Evolutionary conservation across 768 basidiomycete species (phyloP).

Genomic region (Amylocystis lapponica): DNA sequence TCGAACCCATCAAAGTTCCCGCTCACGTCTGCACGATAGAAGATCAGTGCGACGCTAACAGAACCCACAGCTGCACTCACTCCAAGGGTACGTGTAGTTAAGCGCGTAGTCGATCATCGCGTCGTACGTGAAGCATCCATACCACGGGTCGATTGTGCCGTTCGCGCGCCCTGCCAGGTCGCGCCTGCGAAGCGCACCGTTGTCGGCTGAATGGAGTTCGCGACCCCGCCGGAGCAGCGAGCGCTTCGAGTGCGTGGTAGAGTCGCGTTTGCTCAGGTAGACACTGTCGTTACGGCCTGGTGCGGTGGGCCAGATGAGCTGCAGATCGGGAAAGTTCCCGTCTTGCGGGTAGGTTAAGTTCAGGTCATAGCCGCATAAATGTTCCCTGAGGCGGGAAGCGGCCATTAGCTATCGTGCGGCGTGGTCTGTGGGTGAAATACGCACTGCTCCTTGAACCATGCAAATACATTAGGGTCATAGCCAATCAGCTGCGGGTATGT

Average conservation of each 20-base stretch:
- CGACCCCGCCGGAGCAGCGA: not conserved
- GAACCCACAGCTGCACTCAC: slow-evolving; percentile 15
- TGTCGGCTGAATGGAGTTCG: not conserved
- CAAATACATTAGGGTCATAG: slow-evolving; percentile 59
- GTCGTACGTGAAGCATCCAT: slow-evolving; percentile 51
- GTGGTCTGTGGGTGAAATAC: slow-evolving; percentile 27
- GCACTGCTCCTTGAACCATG: slow-evolving; percentile 66
- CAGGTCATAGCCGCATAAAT: slow-evolving; percentile 60
- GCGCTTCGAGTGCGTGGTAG: not conserved
- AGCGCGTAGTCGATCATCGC: slow-evolving; percentile 67
- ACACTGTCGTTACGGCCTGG: slow-evolving; percentile 3
- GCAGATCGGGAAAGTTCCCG: slow-evolving; percentile 39
- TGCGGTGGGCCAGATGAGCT: slow-evolving; percentile 6
- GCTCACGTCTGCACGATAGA: not conserved
- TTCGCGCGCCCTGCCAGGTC: slow-evolving; percentile 43
- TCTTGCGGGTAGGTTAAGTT: slow-evolving; percentile 67
- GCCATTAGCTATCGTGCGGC: too few species aligned
- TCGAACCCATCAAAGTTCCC: slow-evolving; percentile 7
- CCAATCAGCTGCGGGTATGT: slow-evolving; percentile 75
- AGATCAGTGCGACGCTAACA: not conserved
- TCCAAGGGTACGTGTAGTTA: slow-evolving; percentile 66
- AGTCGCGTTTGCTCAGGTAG: slow-evolving; percentile 8
- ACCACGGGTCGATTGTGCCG: slow-evolving; percentile 38
- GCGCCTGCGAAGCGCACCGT: slow-evolving; percentile 23
- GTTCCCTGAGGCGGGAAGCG: slow-evolving; percentile 37